Percentiles rank a stretch among this genome's conserved stretches.
Conservation (phyloP, 2,329 filamentous ascomycete species). For the Cordyceps sp. region DNA sequence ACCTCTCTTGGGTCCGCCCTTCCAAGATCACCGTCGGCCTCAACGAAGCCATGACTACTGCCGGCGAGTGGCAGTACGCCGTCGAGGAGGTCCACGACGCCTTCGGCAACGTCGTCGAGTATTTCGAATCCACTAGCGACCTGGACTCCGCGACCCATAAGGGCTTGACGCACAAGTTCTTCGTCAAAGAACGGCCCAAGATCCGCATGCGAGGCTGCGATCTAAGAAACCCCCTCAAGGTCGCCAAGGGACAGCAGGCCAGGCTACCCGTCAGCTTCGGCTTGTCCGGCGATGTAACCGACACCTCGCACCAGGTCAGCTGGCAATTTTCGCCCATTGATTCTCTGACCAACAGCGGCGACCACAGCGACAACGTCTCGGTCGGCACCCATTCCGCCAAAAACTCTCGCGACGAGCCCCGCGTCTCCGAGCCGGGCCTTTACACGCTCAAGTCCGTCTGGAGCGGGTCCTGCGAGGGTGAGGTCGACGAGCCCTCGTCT, state of each 20-base stretch:
- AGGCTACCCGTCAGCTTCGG: slow-evolving; percentile 57
- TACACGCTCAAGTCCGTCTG: slow-evolving; percentile 72
- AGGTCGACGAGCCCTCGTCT: slow-evolving; percentile 86
- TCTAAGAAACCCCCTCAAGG: slow-evolving; percentile 62
- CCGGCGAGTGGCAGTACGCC: slow-evolving; percentile 76
- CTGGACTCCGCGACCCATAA: slow-evolving; percentile 43
- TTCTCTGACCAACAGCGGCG: slow-evolving; percentile 50
- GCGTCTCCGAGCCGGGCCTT: slow-evolving; percentile 61
- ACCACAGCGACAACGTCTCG: slow-evolving; percentile 44
- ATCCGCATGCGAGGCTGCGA: slow-evolving; percentile 61
- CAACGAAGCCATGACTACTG: slow-evolving; percentile 71
- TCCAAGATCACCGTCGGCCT: slow-evolving; percentile 64
- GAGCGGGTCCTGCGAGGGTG: slow-evolving; percentile 69
- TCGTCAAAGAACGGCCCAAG: slow-evolving; percentile 73
- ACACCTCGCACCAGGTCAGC: slow-evolving; percentile 54
- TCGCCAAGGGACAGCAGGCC: slow-evolving; percentile 55
- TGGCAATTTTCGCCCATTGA: slow-evolving; percentile 72
- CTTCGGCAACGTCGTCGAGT: slow-evolving; percentile 73
- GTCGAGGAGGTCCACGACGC: slow-evolving; percentile 87
- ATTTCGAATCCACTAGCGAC: slow-evolving; percentile 51
- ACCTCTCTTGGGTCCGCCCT: slow-evolving; percentile 65
- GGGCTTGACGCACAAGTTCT: slow-evolving; percentile 59
- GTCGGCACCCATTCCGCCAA: slow-evolving; percentile 43
- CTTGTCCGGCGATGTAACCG: slow-evolving; percentile 38
- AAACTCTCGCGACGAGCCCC: slow-evolving; percentile 43